Base-by-base conservation (phyloP, 2,329 filamentous ascomycete genomes). In the Incumbomyces lentus region DNA sequence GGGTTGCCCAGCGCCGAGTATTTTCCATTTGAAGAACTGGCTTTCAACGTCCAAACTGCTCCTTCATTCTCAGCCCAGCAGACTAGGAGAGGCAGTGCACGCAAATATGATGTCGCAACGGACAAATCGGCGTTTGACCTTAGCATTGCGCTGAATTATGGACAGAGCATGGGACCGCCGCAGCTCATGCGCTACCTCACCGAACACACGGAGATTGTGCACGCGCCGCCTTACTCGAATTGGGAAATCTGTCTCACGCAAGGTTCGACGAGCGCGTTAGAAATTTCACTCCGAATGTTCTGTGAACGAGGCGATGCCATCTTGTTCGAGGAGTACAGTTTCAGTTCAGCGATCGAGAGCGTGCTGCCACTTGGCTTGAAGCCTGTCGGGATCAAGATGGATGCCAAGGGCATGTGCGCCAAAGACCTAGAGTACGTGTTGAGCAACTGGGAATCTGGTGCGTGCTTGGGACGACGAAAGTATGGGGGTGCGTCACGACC, bases 201-300 rank as follows among this genome's bases (percentile, higher is more conserved):
- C 0, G 92, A 98, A 70, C 92, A 96, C 67, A 94, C 89, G 0
- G 90, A 98, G 68, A 79, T 96, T 47, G 80, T 95, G 13, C 86
- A 87, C 64, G 74, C 79, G 51, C 89, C 90, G 13, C 86, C 86
- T 0, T 96, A 96, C 62, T 75, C 81, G 14, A 89, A 98, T 68
- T 98, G 92, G 92, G 74, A 78, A 53, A 86, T 86, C 58, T 82
- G 81, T 46, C 74, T 95, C 69, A 89, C 82, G 2, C 77, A 90
- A 34, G 92, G 90, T 44, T 92, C 82, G 65, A 96, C 92, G 0
- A 86, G 80, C 18, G 82, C 86, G 0, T 75, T 94, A 54, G 92
- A 96, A 59, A 83, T 90, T 65, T 74, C 84, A 1, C 70, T 94
- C 37, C 79, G 92, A 44, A 84, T 95, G 75, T 80, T 98, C 53